Evolutionary conservation across 2,329 filamentous ascomycete genomes (phyloP).

Genomic region (Neonectria faginata): DNA sequence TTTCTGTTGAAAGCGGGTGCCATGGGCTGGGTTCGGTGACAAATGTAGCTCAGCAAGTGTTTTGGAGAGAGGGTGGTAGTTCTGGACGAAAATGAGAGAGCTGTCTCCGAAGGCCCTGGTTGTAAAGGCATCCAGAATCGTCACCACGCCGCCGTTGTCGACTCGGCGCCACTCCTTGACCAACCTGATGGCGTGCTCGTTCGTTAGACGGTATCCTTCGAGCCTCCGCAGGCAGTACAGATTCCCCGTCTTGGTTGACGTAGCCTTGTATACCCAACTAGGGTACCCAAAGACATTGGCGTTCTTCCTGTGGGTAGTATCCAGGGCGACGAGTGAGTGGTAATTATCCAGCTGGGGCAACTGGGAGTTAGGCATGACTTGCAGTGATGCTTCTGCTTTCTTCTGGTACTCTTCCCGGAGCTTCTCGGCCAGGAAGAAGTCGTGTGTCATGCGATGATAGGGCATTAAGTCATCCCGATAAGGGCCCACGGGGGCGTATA

Average conservation of each 20-base stretch:
- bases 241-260: constrained; percentile 87
- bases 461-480: constrained; percentile 82
- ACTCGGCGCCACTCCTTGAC: constrained; percentile 92
- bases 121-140: constrained; percentile 92
- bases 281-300: constrained; percentile 85
- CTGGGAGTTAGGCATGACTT: constrained; percentile 82
- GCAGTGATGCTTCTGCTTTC: constrained; percentile 85
- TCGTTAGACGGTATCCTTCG: constrained; percentile 89
- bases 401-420: constrained; percentile 89
- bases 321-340: constrained; percentile 90
- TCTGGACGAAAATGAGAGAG: constrained; percentile 92
- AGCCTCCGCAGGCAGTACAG: constrained; percentile 89
- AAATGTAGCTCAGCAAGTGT: constrained; percentile 89
- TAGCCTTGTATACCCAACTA: constrained; percentile 96
- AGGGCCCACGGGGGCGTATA: constrained; percentile 90
- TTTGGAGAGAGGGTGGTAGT: constrained; percentile 92
- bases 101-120: constrained; percentile 93
- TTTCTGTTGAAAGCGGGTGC: constrained; percentile 60
- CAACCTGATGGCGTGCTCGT: constrained; percentile 86
- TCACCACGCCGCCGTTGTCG: constrained; percentile 83
- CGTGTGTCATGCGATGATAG: constrained; percentile 88
- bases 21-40: constrained; percentile 52
- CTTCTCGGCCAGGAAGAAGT: constrained; percentile 91
- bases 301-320: constrained; percentile 83
- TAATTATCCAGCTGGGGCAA: constrained; percentile 87